Conservation (phyloP, 306 rosid genomes). For the Lithocarpus polystachyus region DNA sequence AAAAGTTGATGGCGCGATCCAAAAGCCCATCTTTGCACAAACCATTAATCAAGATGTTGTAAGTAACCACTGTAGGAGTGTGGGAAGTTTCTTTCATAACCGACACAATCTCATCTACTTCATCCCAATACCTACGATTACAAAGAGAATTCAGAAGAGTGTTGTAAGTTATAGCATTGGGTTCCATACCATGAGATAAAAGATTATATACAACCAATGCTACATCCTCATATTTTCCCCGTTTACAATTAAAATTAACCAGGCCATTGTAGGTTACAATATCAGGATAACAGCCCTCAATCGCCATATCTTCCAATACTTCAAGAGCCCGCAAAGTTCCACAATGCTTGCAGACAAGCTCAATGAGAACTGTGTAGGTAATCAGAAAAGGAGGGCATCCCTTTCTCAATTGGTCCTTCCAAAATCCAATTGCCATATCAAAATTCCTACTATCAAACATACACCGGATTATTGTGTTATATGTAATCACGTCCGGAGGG, state of each 20-base stretch:
- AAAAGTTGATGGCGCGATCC: slow-evolving; percentile 65
- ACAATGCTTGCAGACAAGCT: slow-evolving; percentile 64
- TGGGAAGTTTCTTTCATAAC: slow-evolving; percentile 58
- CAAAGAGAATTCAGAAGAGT: slow-evolving; percentile 72
- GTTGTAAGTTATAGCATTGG: slow-evolving; percentile 69
- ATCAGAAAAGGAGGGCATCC: slow-evolving; percentile 87
- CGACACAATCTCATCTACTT: slow-evolving; percentile 57
- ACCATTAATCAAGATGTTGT: slow-evolving; percentile 75
- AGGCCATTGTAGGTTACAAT: slow-evolving; percentile 72
- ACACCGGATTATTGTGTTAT: slow-evolving; percentile 66
- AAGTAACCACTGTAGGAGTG: slow-evolving; percentile 67
- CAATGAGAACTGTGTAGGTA: slow-evolving; percentile 70
- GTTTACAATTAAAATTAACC: slow-evolving; percentile 58
- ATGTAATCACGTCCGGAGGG: slow-evolving; percentile 77
- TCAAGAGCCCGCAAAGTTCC: slow-evolving; percentile 63
- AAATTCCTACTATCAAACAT: slow-evolving; percentile 51
- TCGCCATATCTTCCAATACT: slow-evolving; percentile 75
- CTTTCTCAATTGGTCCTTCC: slow-evolving; percentile 76
- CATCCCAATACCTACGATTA: slow-evolving; percentile 60
- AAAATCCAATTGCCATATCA: slow-evolving; percentile 63
- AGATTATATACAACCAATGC: slow-evolving; percentile 56
- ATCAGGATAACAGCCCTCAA: slow-evolving; percentile 87
- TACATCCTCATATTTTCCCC: slow-evolving; percentile 55
- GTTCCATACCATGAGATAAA: slow-evolving; percentile 51
- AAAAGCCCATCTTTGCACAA: slow-evolving; percentile 67